These are phyloP conservation scores for Scheffersomyces lignicola DNA, from an alignment of 1,139 yeast genomes.

Conservation along the genomic window DNA sequence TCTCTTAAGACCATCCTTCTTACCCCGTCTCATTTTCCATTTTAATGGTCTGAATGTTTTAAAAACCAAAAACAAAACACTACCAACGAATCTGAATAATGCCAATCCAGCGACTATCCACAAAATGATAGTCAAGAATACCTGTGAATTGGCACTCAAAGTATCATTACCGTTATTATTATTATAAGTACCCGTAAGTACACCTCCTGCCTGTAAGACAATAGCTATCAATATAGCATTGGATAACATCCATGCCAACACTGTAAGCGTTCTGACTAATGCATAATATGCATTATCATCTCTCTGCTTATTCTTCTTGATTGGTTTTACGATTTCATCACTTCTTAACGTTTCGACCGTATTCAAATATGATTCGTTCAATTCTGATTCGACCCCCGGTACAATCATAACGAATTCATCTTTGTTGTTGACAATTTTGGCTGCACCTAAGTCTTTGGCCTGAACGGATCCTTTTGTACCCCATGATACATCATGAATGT, in stretches of 20 bases:
- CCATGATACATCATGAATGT: slow-evolving; percentile 86
- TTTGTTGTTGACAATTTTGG: slow-evolving; percentile 53
- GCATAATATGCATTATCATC: slow-evolving; percentile 45
- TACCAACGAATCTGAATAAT: slow-evolving; percentile 41
- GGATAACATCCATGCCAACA: slow-evolving; percentile 47
- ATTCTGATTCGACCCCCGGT: slow-evolving; percentile 63
- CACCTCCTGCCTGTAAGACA: slow-evolving; percentile 45
- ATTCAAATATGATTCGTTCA: slow-evolving; percentile 57
- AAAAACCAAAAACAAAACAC: slow-evolving; percentile 36
- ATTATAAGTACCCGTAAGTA: slow-evolving; percentile 25
- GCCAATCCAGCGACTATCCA: slow-evolving; percentile 54
- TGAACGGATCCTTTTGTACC: slow-evolving; percentile 76
- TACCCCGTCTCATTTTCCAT: slow-evolving; percentile 34
- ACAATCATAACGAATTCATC: slow-evolving; percentile 68
- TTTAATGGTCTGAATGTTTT: slow-evolving; percentile 41
- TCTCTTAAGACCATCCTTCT: slow-evolving; percentile 9
- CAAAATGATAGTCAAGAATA: slow-evolving; percentile 45
- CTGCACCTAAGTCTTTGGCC: slow-evolving; percentile 69
- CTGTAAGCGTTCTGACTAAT: slow-evolving; percentile 45
- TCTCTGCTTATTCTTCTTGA: slow-evolving; percentile 25
- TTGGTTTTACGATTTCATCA: slow-evolving; percentile 15
- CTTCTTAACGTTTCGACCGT: slow-evolving; percentile 48
- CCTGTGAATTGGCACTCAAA: slow-evolving; percentile 31
- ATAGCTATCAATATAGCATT: slow-evolving; percentile 44
- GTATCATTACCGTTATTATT: slow-evolving; percentile 13